Conservation (phyloP, 495 filamentous ascomycete species). For the Penicilliopsis zonata region DNA sequence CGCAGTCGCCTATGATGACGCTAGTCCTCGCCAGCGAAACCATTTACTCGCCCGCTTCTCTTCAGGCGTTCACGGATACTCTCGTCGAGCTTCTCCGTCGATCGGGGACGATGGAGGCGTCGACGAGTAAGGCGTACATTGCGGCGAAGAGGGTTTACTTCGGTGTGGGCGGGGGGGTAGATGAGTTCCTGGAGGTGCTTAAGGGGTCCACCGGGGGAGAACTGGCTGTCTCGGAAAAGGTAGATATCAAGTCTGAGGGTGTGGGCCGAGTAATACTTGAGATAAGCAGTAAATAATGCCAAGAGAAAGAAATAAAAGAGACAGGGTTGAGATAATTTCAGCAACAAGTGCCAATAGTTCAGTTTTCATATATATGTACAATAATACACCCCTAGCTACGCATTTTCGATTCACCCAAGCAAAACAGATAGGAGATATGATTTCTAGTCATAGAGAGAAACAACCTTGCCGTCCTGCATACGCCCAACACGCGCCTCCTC, state of each 20-base stretch:
- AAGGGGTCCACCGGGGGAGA: slow-evolving; percentile 40
- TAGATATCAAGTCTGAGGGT: slow-evolving; percentile 41
- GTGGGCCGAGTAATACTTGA: slow-evolving; percentile 37
- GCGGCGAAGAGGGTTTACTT: slow-evolving; percentile 94
- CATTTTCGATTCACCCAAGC: slow-evolving; percentile 3
- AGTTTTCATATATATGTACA: slow-evolving; percentile 28
- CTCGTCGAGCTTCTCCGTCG: slow-evolving; percentile 50
- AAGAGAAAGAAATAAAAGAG: too few species aligned
- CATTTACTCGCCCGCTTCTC: slow-evolving; percentile 76
- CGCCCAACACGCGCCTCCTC: slow-evolving; percentile 35
- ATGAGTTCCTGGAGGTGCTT: slow-evolving; percentile 66
- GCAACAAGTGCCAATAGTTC: slow-evolving; percentile 12
- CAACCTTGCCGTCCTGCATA: slow-evolving; percentile 32
- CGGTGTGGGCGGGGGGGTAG: slow-evolving; percentile 85
- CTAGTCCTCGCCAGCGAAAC: slow-evolving; percentile 83
- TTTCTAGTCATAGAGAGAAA: slow-evolving; percentile 30
- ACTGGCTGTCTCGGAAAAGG: slow-evolving; percentile 47
- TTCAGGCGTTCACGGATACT: slow-evolving; percentile 61
- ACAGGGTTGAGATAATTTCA: too few species aligned
- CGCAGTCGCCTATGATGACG: slow-evolving; percentile 9
- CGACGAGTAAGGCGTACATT: slow-evolving; percentile 53
- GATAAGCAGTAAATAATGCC: slow-evolving; percentile 13
- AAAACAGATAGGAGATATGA: slow-evolving; percentile 9
- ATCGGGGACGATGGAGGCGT: slow-evolving; percentile 24
- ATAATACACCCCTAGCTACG: slow-evolving; percentile 3